Evolutionary conservation across 2,329 filamentous ascomycete species (phyloP).

Genomic region (Fusarium pseudoanthophilum): DNA sequence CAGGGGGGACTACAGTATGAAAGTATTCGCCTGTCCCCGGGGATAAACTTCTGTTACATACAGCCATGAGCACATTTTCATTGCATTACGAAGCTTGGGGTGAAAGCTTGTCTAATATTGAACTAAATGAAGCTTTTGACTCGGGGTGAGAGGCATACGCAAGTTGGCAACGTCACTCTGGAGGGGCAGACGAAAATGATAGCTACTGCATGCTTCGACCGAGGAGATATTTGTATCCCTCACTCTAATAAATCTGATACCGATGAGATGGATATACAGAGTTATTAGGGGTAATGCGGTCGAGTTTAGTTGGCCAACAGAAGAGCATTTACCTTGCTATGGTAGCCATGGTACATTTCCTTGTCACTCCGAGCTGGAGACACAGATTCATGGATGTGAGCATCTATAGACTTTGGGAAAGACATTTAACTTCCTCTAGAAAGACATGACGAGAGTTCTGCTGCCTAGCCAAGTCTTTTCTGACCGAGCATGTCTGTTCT

Average conservation of each 20-base stretch:
- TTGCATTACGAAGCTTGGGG: accelerated
- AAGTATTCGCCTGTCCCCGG: not conserved
- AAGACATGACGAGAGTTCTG: not conserved
- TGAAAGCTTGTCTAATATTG: not conserved
- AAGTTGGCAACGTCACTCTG: not conserved
- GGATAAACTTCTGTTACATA: not conserved
- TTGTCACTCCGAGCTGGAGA: not conserved
- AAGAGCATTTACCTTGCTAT: no score
- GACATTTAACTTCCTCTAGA: not conserved
- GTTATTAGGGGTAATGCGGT: no score
- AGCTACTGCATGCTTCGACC: not conserved
- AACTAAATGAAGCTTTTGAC: not conserved
- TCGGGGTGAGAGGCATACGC: not conserved
- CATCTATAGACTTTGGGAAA: not conserved
- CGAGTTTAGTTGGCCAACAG: not conserved
- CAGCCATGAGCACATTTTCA: no score
- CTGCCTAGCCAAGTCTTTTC: not conserved
- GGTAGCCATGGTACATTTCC: not conserved
- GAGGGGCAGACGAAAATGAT: not conserved
- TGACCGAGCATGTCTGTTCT: not conserved
- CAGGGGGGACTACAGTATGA: no score
- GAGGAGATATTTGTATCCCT: not conserved
- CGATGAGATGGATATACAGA: no score
- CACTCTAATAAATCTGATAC: not conserved
- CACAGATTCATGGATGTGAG: not conserved